Percentiles rank a stretch among this genome's conserved stretches.
These are phyloP conservation scores for Zostera marina DNA, from an alignment of 116 monocot species.

Conservation along the genomic window DNA sequence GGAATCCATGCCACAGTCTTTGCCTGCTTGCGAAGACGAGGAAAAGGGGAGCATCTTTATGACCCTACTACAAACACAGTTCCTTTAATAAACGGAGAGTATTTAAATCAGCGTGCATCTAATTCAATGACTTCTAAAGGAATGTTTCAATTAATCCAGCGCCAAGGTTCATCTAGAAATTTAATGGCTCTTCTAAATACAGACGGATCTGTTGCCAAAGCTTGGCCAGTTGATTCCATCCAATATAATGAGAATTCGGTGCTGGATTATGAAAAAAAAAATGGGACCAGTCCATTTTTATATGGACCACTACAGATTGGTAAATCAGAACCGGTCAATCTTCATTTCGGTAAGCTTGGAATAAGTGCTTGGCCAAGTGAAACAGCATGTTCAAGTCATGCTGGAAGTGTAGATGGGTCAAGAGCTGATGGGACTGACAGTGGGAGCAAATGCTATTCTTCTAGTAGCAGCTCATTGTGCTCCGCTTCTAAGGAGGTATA, in stretches of 20 bases:
- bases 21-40: slow-evolving; percentile 55
- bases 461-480: slow-evolving; percentile 63
- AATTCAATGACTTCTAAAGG: slow-evolving; percentile 72
- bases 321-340: slow-evolving; percentile 72
- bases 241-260: slow-evolving; percentile 10
- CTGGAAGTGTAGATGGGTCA: slow-evolving; percentile 64
- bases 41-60: slow-evolving; percentile 54
- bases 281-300: slow-evolving; percentile 26
- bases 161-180: slow-evolving; percentile 58
- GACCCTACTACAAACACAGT: slow-evolving; percentile 68
- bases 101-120: slow-evolving; percentile 53
- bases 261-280: slow-evolving; percentile 12
- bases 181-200: slow-evolving; percentile 74
- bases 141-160: slow-evolving; percentile 76
- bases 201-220: slow-evolving; percentile 85
- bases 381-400: slow-evolving; percentile 47
- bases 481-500: slow-evolving; percentile 73
- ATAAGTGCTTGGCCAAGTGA: slow-evolving; percentile 84
- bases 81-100: slow-evolving; percentile 50
- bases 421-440: slow-evolving; percentile 42
- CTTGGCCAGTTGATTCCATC: slow-evolving; percentile 56
- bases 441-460: slow-evolving; percentile 43
- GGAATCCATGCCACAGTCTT: slow-evolving; percentile 88
- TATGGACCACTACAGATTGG: slow-evolving; percentile 70
- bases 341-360: slow-evolving; percentile 80